Base-by-base conservation (phyloP, 495 filamentous ascomycete species). In the Annulohypoxylon maeteangense region DNA sequence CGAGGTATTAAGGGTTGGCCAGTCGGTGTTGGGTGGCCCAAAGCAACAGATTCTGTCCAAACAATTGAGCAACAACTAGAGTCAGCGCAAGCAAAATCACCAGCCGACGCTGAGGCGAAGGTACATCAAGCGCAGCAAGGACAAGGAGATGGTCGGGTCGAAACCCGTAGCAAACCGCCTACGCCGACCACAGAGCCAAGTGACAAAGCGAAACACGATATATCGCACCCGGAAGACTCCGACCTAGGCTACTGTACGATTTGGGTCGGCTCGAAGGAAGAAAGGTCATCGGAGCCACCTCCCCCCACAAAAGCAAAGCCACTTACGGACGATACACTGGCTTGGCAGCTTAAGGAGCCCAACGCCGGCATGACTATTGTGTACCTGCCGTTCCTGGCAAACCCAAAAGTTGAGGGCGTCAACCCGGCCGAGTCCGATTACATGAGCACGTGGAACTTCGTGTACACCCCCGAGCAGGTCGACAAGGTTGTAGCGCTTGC, bases 391-490 rank as follows among this genome's bases (percentile, higher is more conserved):
- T 88, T 97, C 67, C 81, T 98, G 8, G 88, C 90, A 16, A 98
- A 99, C 77, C 85, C 90, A 0, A 88, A 90, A 18, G 91, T 95
- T 0, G 85, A 85, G 5, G 91, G 88, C 55, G 90, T 98, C 25
- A 90, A 97, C 76, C 95, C 95, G 0, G 87, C 90, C 34, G 87
- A 84, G 11, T 89, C 87, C 63, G 92, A 94, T 54, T 99, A 94
- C 82, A 87, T 98, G 79, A 92, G 89, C 71, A 99, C 95, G 1
- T 98, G 95, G 95, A 99, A 98, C 78, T 98, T 98, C 76, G 89
- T 97, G 45, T 98, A 97, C 79, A 93, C 91, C 34, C 91, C 93
- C 0, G 87, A 93, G 62, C 90, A 98, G 74, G 85, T 98, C 50
- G 94, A 97, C 58, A 85, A 87, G 22, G 91, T 95, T 0, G 90